A percentile compares a stretch with the other conserved stretches of the same genome.
Evolutionary conservation across 2,329 filamentous ascomycete genomes (phyloP).

Genomic region (Pyrenochaeta sp.): DNA sequence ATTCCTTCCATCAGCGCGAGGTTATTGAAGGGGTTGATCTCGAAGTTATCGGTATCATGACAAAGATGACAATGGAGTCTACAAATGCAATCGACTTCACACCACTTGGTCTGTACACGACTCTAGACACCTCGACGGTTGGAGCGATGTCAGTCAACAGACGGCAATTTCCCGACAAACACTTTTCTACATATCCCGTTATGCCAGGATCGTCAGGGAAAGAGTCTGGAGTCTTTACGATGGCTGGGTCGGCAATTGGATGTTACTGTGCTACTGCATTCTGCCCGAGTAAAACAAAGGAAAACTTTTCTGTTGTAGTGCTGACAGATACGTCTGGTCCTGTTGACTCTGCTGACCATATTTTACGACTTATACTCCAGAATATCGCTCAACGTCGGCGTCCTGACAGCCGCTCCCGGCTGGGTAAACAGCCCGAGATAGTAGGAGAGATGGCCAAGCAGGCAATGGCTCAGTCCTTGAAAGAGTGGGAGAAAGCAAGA

Average conservation of each 20-base stretch:
- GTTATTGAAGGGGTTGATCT: background rate
- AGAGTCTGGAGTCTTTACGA: constrained; percentile 1
- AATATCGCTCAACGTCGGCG: background rate
- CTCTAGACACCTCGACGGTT: constrained; percentile 1
- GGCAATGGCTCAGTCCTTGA: no score
- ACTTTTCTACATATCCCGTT: constrained; percentile 6
- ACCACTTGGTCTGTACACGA: constrained; percentile 1
- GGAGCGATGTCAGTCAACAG: constrained; percentile 8
- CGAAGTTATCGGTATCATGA: background rate
- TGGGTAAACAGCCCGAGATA: background rate
- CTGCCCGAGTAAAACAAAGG: background rate
- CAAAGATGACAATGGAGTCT: background rate
- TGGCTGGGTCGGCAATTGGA: constrained; percentile 8
- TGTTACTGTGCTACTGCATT: constrained; percentile 7
- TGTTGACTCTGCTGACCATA: constrained; percentile 11
- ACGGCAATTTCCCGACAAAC: constrained; percentile 1
- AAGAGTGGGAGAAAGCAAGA: background rate
- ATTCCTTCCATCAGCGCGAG: background rate
- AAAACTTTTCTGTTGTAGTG: constrained; percentile 2
- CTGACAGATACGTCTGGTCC: constrained; percentile 14
- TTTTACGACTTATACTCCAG: constrained; percentile 4
- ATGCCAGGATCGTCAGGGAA: background rate
- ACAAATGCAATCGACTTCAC: background rate
- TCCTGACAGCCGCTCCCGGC: no score
- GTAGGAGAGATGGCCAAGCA: background rate